A percentile compares a stretch with the other conserved stretches of the same genome.
These are phyloP conservation scores for Pulveroboletus sp. DNA, from an alignment of 768 basidiomycete species.

Conservation along the genomic window DNA sequence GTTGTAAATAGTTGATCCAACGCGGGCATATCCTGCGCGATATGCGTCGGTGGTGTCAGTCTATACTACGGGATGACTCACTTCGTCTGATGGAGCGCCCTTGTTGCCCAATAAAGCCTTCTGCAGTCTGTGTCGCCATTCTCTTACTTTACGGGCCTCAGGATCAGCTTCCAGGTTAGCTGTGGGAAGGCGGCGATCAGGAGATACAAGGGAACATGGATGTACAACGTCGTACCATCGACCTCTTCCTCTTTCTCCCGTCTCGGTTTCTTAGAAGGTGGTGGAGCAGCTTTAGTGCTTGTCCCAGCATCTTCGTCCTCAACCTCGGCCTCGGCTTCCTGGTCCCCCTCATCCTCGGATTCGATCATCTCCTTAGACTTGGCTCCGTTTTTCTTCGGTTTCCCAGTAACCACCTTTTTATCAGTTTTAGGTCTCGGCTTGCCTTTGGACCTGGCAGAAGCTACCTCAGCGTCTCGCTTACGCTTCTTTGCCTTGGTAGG, in stretches of 20 bases:
- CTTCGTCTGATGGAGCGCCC: conserved; percentile 58
- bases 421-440: conserved; percentile 46
- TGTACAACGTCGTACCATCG: conserved; percentile 44
- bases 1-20: conserved; percentile 68
- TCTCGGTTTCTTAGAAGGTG: conserved; percentile 61
- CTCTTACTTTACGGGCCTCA: conserved; percentile 72
- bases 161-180: conserved; percentile 49
- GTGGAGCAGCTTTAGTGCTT: conserved; percentile 53
- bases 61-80: conserved; percentile 29
- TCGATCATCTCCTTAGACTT: conserved; percentile 63
- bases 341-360: conserved; percentile 57
- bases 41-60: conserved; percentile 7
- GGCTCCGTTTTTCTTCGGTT: conserved; percentile 49
- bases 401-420: conserved; percentile 28
- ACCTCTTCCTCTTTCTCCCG: conserved; percentile 55
- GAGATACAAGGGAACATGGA: background rate
- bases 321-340: conserved; percentile 43
- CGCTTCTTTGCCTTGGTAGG: conserved; percentile 48
- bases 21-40: conserved; percentile 66
- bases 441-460: conserved; percentile 34
- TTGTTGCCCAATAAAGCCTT: conserved; percentile 75
- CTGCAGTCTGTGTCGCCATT: conserved; percentile 91
- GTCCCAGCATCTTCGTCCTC: conserved; percentile 44
- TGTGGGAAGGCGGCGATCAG: conserved; percentile 14
- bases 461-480: conserved; percentile 58